These are phyloP conservation scores for Gyromitra esculenta DNA, from an alignment of 2,329 filamentous ascomycete species.

Conservation along the genomic window DNA sequence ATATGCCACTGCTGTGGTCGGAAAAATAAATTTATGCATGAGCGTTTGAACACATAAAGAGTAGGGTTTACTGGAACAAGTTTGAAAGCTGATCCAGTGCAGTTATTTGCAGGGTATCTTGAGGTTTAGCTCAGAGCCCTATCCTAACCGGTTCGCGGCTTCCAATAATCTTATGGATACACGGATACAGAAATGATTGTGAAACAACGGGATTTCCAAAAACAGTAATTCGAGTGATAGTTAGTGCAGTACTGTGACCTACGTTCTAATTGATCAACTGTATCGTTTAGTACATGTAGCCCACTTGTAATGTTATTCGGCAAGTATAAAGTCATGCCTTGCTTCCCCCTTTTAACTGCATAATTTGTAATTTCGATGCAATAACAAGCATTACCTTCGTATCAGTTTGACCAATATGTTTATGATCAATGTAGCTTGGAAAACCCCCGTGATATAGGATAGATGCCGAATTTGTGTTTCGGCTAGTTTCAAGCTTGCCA, in stretches of 20 bases:
- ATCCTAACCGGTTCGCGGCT: background rate
- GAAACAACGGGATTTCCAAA: background rate
- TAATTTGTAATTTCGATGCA: background rate
- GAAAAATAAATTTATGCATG: background rate
- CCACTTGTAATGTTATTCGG: background rate
- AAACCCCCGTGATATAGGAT: background rate
- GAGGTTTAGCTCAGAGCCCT: background rate
- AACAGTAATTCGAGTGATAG: slow-evolving; percentile 16
- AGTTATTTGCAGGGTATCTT: background rate
- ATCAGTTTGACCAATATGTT: background rate
- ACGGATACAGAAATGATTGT: background rate
- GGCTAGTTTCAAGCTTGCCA: background rate
- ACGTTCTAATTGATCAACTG: background rate
- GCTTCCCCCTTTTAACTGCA: background rate
- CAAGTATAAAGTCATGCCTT: background rate
- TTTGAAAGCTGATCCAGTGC: background rate
- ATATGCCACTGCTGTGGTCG: background rate
- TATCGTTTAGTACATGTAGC: too few species aligned
- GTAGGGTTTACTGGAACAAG: background rate
- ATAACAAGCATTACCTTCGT: background rate
- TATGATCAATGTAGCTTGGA: background rate
- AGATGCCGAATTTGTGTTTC: background rate
- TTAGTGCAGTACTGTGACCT: background rate
- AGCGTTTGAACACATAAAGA: background rate
- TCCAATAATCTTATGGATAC: background rate